Evolutionary conservation across 2,329 filamentous ascomycete genomes (phyloP).

Genomic region (Alternaria consortialis): DNA sequence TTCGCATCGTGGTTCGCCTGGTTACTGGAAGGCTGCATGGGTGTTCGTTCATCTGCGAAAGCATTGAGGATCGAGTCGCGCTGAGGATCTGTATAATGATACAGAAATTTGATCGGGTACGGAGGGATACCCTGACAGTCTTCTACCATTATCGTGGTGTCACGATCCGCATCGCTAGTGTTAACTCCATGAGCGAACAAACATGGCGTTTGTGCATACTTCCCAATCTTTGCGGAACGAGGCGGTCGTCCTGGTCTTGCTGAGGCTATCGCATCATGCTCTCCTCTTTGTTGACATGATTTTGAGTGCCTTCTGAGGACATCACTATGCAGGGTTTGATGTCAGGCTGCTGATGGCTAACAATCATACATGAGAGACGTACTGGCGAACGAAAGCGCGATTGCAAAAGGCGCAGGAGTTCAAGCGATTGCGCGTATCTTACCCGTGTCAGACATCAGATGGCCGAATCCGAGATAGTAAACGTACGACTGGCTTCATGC

Average conservation of each 20-base stretch:
- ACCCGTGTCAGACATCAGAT: neutral
- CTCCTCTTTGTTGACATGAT: conserved; percentile 6
- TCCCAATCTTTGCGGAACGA: neutral
- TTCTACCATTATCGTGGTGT: neutral
- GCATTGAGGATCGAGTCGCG: conserved; percentile 15
- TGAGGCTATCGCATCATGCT: conserved; percentile 6
- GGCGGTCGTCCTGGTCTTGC: neutral
- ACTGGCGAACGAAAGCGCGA: neutral
- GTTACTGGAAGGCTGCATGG: neutral
- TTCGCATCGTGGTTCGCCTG: neutral
- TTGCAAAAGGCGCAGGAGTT: neutral
- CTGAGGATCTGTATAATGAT: conserved; percentile 22
- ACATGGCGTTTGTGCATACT: neutral
- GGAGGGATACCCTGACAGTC: neutral
- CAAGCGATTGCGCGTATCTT: neutral
- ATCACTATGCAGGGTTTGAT: neutral
- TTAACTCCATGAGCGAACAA: neutral
- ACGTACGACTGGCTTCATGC: neutral
- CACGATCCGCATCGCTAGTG: neutral
- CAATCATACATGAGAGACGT: neutral
- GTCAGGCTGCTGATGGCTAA: neutral
- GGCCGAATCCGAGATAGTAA: neutral
- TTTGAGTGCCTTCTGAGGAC: conserved; percentile 11
- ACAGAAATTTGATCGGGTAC: conserved; percentile 18
- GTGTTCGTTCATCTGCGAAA: conserved; percentile 11